Base-by-base conservation (phyloP, 2,329 filamentous ascomycete genomes). In the Fusarium oligoseptatum region DNA sequence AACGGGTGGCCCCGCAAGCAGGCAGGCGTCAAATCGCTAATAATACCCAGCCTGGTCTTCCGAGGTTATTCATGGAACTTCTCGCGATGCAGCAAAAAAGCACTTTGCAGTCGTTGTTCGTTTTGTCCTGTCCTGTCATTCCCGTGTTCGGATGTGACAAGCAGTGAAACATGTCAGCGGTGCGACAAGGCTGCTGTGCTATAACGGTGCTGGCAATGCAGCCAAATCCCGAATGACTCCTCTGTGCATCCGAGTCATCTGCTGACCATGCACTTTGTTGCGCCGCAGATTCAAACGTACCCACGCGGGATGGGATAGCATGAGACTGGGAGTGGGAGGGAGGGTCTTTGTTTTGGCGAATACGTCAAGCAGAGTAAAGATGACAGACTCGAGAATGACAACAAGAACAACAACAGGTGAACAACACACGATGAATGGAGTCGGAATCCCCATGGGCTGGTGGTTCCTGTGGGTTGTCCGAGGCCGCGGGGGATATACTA, bases 191-290 rank as follows among this genome's bases (percentile, higher is more conserved):
- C 73, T 74, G 72, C 58, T 29, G 73, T 78, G 70, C 61, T 61
- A 70, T 72, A 50, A 70, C 43, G 62, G 67, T 76, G 76, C 66
- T 78, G 76, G 76, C 75, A 77, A 77, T 74, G 67, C 77, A 77
- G 70, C 69, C 48, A 65, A 74, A 71, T 74, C 43, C 70, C 68
- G 74, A 76, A 77, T 78, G 76, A 78, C 77, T 78, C 76, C 69
- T 68, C 65, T 69, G 63, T 76, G 74, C 77, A 70, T 76, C 68
- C 60, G 67, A 65, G 64, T 62, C 60, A 66, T 75, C 77, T 72
- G 75, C 75, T 78, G 76, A 77, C 75, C 70, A 69, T 70, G 69
- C 68, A 66, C 64, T 70, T 76, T 57, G 66, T 74, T 61, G 64
- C 62, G 50, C 66, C 48, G 60, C 68, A 66, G 67, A 66, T 62